phyloP scores from a whole-genome alignment of 257 asterid species.

The Nyctanthes arbortristis region DNA sequence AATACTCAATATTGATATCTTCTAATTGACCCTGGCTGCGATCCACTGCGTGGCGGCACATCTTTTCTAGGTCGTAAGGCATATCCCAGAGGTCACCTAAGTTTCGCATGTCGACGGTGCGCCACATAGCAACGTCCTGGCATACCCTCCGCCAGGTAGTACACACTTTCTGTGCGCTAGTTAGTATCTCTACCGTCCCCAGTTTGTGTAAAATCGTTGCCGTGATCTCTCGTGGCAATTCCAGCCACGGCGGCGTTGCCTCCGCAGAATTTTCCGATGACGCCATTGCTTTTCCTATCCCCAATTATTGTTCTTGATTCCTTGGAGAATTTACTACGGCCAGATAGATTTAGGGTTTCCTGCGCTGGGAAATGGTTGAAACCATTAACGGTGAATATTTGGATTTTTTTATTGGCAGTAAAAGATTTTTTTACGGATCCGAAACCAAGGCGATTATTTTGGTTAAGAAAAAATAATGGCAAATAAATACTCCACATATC shows the following conservation, averaged over 20 bases:
- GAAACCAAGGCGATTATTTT: no score
- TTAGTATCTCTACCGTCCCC: constrained; percentile 12
- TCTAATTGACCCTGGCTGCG: constrained; percentile 24
- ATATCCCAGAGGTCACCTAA: neutral
- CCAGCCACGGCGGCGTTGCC: constrained; percentile 5
- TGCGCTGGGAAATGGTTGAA: neutral
- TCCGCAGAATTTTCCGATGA: neutral
- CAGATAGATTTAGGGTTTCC: neutral
- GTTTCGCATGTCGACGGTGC: constrained; percentile 15
- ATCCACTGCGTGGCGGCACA: constrained; percentile 19
- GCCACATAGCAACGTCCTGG: constrained; percentile 18
- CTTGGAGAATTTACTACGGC: neutral
- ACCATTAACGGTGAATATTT: no score
- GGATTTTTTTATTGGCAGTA: no score
- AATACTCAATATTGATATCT: constrained; percentile 7
- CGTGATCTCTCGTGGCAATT: constrained; percentile 11
- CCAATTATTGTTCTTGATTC: no score
- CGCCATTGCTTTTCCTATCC: neutral
- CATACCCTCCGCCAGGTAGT: constrained; percentile 18
- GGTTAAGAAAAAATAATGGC: no score
- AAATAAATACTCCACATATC: no score
- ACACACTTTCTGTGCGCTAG: constrained; percentile 19
- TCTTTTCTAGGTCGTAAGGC: neutral
- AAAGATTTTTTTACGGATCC: no score
- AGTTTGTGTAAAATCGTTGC: neutral